Percentiles rank a stretch among this genome's conserved stretches.
Conservation (phyloP, 257 asterid species). For the Nicotiana benthamiana region DNA sequence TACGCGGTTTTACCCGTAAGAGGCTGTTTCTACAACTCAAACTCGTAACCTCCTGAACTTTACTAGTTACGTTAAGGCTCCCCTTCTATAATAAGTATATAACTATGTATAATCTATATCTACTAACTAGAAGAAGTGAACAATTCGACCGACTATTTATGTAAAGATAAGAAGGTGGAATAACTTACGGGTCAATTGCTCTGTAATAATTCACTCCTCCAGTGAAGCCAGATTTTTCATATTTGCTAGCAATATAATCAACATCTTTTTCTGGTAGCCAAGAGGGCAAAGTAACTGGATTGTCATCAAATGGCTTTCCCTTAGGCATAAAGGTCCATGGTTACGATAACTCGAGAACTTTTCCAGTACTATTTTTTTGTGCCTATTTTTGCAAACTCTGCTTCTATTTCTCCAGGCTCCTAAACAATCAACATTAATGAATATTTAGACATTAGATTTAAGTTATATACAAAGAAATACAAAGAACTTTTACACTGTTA, state of each 20-base stretch:
- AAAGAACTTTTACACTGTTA: too few relatives aligned
- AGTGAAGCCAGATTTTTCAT: constrained; percentile 21
- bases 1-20: too few relatives aligned
- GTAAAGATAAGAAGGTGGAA: not conserved
- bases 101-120: too few relatives aligned
- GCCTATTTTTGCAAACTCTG: constrained; percentile 20
- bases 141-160: too few relatives aligned
- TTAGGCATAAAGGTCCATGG: constrained; percentile 27
- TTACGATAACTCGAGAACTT: constrained; percentile 2
- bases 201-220: constrained; percentile 26
- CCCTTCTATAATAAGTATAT: too few relatives aligned
- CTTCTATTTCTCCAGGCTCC: constrained; percentile 30
- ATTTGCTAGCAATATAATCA: constrained; percentile 14
- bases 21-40: too few relatives aligned
- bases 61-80: too few relatives aligned
- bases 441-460: too few relatives aligned
- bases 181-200: constrained; percentile 24
- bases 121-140: too few relatives aligned
- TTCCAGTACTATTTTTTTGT: constrained; percentile 14
- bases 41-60: too few relatives aligned
- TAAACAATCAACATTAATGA: not conserved
- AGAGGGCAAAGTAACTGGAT: constrained; percentile 8
- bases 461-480: too few relatives aligned
- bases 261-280: constrained; percentile 25
- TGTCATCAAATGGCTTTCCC: constrained; percentile 13